phyloP scores from a whole-genome alignment of 148 eudicot species.

The Amaranthus palmeri region DNA sequence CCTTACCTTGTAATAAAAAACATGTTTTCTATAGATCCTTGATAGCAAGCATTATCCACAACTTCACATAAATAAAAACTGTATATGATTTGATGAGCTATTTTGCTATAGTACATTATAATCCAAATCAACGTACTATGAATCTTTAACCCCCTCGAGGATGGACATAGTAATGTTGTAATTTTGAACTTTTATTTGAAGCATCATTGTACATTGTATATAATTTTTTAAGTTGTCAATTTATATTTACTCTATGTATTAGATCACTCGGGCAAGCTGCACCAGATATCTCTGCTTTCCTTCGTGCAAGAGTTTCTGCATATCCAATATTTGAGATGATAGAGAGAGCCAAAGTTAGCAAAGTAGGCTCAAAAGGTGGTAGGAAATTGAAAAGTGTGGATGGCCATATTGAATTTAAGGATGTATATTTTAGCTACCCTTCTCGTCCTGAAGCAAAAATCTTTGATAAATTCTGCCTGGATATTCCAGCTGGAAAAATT shows the following conservation, averaged over 20 bases:
- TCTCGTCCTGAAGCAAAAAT: slow-evolving; percentile 86
- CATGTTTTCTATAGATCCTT: too few species aligned
- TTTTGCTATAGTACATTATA: too few species aligned
- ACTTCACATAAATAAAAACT: too few species aligned
- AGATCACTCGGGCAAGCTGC: slow-evolving; percentile 98
- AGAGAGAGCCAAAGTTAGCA: slow-evolving; percentile 53
- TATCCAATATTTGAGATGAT: slow-evolving; percentile 93
- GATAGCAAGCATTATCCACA: too few species aligned
- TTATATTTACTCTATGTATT: slow-evolving; percentile 17
- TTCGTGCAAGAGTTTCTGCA: slow-evolving; percentile 80
- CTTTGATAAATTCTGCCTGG: slow-evolving; percentile 58
- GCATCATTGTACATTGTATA: neutral
- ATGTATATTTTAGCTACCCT: slow-evolving; percentile 83
- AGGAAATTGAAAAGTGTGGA: slow-evolving; percentile 53
- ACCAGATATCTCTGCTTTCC: slow-evolving; percentile 87
- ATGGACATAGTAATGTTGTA: neutral
- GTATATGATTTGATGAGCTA: too few species aligned
- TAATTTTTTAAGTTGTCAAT: neutral
- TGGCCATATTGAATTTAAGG: slow-evolving; percentile 81
- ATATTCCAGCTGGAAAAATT: slow-evolving; percentile 85
- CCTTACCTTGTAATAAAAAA: too few species aligned
- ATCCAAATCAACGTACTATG: too few species aligned
- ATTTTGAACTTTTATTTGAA: neutral
- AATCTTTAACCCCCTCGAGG: neutral
- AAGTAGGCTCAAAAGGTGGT: slow-evolving; percentile 43